Evolutionary conservation across 768 basidiomycete species (phyloP), one percentile per base, ranked within the genome.

Genomic region (Galerina sulciceps): DNA sequence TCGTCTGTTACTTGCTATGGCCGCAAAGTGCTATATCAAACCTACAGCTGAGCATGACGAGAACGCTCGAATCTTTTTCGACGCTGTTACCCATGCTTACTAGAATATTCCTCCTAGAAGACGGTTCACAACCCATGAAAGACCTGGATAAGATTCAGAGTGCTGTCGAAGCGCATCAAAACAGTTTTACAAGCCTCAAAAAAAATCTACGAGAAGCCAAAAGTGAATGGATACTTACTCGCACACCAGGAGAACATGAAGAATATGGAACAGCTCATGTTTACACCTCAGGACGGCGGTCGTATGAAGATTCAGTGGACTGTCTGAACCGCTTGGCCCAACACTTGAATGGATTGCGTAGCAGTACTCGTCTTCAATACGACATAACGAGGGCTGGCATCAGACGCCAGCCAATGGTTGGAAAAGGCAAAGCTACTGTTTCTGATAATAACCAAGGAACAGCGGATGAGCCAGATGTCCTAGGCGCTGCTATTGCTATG

Each of bases 251-350:
- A 17, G 68, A 65, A 34, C 52, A 56, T n/a, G 61, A 70, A n/a
- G 72, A 66, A 18, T 64, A 44, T 35, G 66, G 62, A 41, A 67
- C 47, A 14, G 63, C 49, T 8, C 49, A 63, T 44, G 63, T 55
- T 10, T 60, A 42, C 37, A 62, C 60, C 9, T 75, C 71, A 42
- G 76, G 67, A 42, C 75, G 84, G 49, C 77, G 79, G 53, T 88
- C 91, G 0, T 96, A 96, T 58, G 91, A 91, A 61, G 93, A 94
- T 60, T 91, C 92, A 0, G 90, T 98, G 10, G 88, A 87, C 58
- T 89, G 89, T 65, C 78, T 99, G 65, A 96, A 91, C 58, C 79
- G 94, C 15, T 83, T 99, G 4, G 97, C 93, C 1, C 96, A 99
- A 68, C 96, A 99, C 75, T 74, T 99, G 38, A 95, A 90, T 55